Conservation (phyloP, 495 filamentous ascomycete species). For the Astrothelium macrocarpum region DNA sequence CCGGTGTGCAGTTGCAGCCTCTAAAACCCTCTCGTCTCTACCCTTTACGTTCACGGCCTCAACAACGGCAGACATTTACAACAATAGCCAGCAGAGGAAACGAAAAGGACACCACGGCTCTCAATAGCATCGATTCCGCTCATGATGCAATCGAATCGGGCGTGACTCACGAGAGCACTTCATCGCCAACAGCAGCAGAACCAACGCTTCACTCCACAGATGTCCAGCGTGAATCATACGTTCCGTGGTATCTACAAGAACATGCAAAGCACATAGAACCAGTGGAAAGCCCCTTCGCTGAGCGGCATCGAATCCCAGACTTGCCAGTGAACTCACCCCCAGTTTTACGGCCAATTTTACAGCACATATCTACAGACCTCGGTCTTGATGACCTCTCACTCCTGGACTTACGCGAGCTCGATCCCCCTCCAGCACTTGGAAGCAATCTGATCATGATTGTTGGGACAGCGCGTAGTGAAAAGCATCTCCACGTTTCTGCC, state of each 20-base stretch:
- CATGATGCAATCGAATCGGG: neutral
- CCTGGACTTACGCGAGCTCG: conserved; percentile 70
- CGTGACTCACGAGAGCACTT: neutral
- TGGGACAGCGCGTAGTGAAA: conserved; percentile 86
- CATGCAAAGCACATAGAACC: conserved; percentile 32
- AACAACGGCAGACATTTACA: neutral
- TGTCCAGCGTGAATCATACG: neutral
- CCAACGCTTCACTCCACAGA: neutral
- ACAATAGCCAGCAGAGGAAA: neutral
- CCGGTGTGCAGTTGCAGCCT: conserved; percentile 5
- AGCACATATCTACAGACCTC: conserved; percentile 68
- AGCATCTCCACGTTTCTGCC: conserved; percentile 86
- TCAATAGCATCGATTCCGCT: neutral
- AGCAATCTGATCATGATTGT: conserved; percentile 84
- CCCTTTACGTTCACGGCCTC: neutral
- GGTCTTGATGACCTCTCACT: conserved; percentile 71
- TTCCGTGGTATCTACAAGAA: conserved; percentile 90
- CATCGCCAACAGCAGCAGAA: neutral
- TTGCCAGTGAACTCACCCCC: conserved; percentile 65
- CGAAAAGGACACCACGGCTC: neutral
- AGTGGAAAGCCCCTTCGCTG: conserved; percentile 43
- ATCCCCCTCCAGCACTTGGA: conserved; percentile 79
- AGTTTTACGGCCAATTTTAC: conserved; percentile 61
- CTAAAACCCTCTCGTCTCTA: neutral
- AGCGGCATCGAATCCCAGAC: conserved; percentile 60